Conservation (phyloP, 805 yeast species). For the Kodamaea kaohsiungensis region DNA sequence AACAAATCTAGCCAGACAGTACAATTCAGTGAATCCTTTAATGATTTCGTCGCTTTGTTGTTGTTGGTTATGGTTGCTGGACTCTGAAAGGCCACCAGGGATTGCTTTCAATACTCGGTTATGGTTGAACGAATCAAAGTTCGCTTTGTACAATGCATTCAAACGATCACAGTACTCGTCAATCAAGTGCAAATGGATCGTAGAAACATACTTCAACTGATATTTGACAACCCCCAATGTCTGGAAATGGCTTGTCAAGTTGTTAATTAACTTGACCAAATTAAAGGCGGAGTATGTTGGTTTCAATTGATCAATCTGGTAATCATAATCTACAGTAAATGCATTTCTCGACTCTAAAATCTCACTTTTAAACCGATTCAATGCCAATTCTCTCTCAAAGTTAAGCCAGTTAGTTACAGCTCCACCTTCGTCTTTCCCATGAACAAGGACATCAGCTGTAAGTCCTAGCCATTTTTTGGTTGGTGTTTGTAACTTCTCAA, state of each 20-base stretch:
- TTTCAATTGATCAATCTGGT: constrained; percentile 21
- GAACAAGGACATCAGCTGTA: constrained; percentile 39
- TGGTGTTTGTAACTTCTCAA: constrained; percentile 22
- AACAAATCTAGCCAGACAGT: constrained; percentile 36
- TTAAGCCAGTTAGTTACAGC: constrained; percentile 49
- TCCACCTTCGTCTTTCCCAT: constrained; percentile 27
- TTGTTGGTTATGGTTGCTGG: constrained; percentile 14
- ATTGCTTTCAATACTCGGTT: constrained; percentile 34
- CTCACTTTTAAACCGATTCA: constrained; percentile 49
- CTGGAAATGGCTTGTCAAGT: constrained; percentile 54
- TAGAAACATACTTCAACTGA: constrained; percentile 56
- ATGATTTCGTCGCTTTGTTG: constrained; percentile 20
- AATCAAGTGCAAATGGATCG: constrained; percentile 57
- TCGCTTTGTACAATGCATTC: constrained; percentile 38
- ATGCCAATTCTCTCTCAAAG: constrained; percentile 54
- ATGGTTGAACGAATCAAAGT: constrained; percentile 39
- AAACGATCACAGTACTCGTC: constrained; percentile 47
- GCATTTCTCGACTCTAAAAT: constrained; percentile 50
- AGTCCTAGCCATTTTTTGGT: constrained; percentile 49
- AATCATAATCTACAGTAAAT: constrained; percentile 60
- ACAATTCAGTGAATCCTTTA: constrained; percentile 31
- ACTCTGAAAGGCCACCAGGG: constrained; percentile 36
- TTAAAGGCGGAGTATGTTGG: constrained; percentile 68
- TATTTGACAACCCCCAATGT: constrained; percentile 51
- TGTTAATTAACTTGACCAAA: constrained; percentile 56